These are phyloP conservation scores for Albizia julibrissin DNA, from an alignment of 306 rosid genomes.

Conservation along the genomic window DNA sequence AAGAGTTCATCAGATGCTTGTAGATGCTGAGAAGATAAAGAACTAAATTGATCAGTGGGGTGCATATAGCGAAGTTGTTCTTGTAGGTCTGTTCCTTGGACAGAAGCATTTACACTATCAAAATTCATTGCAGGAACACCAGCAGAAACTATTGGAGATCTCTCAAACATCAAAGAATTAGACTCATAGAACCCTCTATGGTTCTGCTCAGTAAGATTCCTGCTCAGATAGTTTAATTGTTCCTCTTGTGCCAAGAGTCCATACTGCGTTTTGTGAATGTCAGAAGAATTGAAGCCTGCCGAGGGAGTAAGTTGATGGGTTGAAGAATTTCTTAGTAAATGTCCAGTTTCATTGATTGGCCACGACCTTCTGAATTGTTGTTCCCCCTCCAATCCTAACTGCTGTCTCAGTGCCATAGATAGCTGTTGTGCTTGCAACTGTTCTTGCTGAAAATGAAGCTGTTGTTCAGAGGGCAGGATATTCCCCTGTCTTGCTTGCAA, in stretches of 20 bases:
- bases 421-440: constrained; percentile 63
- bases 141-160: constrained; percentile 45
- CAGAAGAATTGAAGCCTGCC: constrained; percentile 54
- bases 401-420: constrained; percentile 62
- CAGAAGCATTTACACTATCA: neutral
- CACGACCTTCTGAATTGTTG: constrained; percentile 52
- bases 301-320: constrained; percentile 52
- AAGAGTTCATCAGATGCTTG: constrained; percentile 50
- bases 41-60: constrained; percentile 47
- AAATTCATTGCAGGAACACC: constrained; percentile 22
- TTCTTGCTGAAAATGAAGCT: constrained; percentile 56
- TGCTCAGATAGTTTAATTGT: constrained; percentile 54
- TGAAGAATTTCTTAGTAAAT: constrained; percentile 56
- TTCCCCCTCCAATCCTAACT: constrained; percentile 62
- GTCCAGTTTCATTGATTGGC: constrained; percentile 55
- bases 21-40: constrained; percentile 48
- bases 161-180: constrained; percentile 55
- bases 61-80: constrained; percentile 46
- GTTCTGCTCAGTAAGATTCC: constrained; percentile 57
- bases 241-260: constrained; percentile 58
- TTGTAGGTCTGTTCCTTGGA: constrained; percentile 49
- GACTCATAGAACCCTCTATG: constrained; percentile 58
- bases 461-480: constrained; percentile 53
- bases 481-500: constrained; percentile 60
- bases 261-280: constrained; percentile 58